Conservation (phyloP, 2,329 filamentous ascomycete species). For the Fusarium oxysporum region DNA sequence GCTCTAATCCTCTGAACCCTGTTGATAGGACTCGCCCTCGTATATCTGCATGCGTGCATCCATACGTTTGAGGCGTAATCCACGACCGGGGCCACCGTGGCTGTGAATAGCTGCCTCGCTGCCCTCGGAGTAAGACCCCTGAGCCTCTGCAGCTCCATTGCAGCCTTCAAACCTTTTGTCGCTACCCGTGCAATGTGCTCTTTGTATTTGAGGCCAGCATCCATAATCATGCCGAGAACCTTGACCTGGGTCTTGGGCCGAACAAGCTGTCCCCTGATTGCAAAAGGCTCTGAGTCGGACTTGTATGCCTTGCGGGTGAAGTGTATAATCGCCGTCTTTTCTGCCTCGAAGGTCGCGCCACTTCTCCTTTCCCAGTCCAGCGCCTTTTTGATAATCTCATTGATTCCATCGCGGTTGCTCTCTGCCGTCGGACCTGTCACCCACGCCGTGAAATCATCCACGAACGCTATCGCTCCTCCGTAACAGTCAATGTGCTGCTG, state of each 20-base stretch:
- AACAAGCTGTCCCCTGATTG: neutral
- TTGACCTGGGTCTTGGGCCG: neutral
- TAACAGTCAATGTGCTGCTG: too few species aligned
- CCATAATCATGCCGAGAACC: neutral
- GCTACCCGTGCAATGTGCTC: neutral
- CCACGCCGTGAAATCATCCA: too few species aligned
- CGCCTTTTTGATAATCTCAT: fast-evolving
- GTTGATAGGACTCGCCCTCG: too few species aligned
- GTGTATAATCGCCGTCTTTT: neutral
- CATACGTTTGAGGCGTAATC: too few species aligned
- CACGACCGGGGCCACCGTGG: too few species aligned
- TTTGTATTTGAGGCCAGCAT: neutral
- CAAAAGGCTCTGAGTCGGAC: neutral
- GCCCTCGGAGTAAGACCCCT: too few species aligned
- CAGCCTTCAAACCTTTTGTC: fast-evolving
- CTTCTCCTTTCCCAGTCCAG: neutral
- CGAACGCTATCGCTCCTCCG: too few species aligned
- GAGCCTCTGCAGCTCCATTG: too few species aligned
- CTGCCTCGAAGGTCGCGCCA: neutral
- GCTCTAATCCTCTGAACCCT: too few species aligned
- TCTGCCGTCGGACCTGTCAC: neutral
- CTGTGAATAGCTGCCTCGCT: fast-evolving
- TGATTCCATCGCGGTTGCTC: neutral
- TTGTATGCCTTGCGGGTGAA: neutral
- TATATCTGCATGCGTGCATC: too few species aligned